These are phyloP conservation scores for Phytophthora pini DNA, from an alignment of 352 stramenopile genomes.

Conservation along the genomic window DNA sequence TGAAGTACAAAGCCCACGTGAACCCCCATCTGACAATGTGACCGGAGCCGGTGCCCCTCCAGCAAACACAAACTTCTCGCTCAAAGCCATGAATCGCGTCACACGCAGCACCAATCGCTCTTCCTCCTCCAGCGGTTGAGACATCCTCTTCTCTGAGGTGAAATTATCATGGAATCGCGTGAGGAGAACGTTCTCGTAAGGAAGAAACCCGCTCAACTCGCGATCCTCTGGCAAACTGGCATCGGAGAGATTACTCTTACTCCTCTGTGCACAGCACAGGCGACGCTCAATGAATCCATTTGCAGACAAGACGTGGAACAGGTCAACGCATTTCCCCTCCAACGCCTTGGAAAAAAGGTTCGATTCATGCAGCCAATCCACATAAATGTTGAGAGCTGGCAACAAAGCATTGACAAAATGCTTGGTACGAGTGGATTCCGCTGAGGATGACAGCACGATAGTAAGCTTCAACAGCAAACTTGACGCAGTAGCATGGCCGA, in stretches of 20 bases:
- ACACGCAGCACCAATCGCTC: slow-evolving; percentile 27
- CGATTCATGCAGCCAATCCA: slow-evolving; percentile 45
- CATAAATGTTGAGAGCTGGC: slow-evolving; percentile 42
- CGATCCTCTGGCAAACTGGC: slow-evolving; percentile 45
- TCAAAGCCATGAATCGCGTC: slow-evolving; percentile 31
- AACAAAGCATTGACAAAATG: slow-evolving; percentile 47
- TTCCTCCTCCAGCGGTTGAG: slow-evolving; percentile 19
- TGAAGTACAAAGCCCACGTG: not conserved
- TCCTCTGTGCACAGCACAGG: slow-evolving; percentile 23
- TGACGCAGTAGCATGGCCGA: slow-evolving; percentile 9
- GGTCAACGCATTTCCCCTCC: slow-evolving; percentile 13
- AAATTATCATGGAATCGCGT: slow-evolving; percentile 13
- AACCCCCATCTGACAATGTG: not conserved
- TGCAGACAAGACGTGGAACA: slow-evolving; percentile 28
- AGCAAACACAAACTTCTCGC: slow-evolving; percentile 33
- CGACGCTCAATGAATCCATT: slow-evolving; percentile 34
- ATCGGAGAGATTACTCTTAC: slow-evolving; percentile 17
- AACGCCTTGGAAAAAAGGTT: slow-evolving; percentile 15
- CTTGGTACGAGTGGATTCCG: slow-evolving; percentile 25
- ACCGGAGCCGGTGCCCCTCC: not conserved
- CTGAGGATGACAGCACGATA: slow-evolving; percentile 21
- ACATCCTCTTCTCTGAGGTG: slow-evolving; percentile 2
- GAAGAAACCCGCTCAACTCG: slow-evolving; percentile 52
- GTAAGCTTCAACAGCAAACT: slow-evolving; percentile 26
- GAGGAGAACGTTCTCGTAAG: slow-evolving; percentile 15